These are phyloP conservation scores for Chenopodium suecicum DNA, from an alignment of 148 eudicot species.

Conservation along the genomic window DNA sequence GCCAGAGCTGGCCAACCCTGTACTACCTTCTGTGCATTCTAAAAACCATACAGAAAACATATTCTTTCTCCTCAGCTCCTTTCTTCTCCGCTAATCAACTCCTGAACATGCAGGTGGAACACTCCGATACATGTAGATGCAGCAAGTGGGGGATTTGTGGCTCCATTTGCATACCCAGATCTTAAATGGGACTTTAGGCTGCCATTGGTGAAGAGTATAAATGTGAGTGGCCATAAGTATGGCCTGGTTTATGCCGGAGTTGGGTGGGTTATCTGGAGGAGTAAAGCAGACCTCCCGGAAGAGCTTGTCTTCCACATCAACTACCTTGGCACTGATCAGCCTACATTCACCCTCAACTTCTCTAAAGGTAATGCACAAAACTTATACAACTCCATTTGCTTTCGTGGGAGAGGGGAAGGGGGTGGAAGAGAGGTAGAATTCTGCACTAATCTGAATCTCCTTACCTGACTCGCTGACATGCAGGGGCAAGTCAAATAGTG, in stretches of 20 bases:
- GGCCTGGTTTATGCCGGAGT: constrained; percentile 52
- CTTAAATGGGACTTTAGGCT: constrained; percentile 50
- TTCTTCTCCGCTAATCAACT: background rate
- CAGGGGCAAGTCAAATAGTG: constrained; percentile 53
- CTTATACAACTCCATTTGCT: background rate
- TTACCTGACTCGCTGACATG: background rate
- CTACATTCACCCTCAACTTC: constrained; percentile 55
- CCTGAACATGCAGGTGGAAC: constrained; percentile 34
- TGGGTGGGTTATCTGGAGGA: constrained; percentile 53
- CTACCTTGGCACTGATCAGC: constrained; percentile 50
- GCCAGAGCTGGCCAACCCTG: background rate
- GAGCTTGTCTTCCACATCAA: constrained; percentile 54
- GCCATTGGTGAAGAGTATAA: constrained; percentile 49
- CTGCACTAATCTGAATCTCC: background rate
- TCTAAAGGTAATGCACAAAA: constrained; percentile 41
- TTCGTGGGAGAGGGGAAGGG: background rate
- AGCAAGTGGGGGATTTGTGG: constrained; percentile 52
- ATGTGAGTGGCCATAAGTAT: constrained; percentile 53
- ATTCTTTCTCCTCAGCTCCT: background rate
- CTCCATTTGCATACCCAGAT: constrained; percentile 46
- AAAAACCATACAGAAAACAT: no score
- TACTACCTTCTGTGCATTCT: no score
- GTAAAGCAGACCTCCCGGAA: constrained; percentile 46
- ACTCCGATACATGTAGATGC: constrained; percentile 60
- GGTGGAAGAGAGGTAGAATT: background rate